Evolutionary conservation across 495 filamentous ascomycete species (phyloP).

Genomic region (Penicillium soppii): DNA sequence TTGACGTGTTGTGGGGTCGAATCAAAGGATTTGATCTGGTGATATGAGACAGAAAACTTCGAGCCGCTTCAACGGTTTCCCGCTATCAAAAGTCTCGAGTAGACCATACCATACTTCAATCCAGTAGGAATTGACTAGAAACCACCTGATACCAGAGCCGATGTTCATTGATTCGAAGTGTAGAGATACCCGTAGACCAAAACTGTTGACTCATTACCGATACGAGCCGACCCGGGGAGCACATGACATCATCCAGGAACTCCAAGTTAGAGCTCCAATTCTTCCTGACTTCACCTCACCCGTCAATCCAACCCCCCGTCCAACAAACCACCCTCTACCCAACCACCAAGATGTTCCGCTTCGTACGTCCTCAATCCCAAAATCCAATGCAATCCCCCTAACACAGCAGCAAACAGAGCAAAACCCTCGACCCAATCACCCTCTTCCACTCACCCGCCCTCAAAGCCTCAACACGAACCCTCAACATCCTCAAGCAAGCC

Average conservation of each 20-base stretch:
- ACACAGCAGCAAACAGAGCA: slow-evolving; percentile 51
- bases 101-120: too few species aligned
- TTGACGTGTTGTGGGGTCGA: too few species aligned
- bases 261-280: neutral
- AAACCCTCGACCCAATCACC: slow-evolving; percentile 86
- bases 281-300: slow-evolving; percentile 1
- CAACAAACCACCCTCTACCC: too few species aligned
- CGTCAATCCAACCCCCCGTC: slow-evolving; percentile 1
- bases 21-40: too few species aligned
- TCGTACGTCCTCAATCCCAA: slow-evolving; percentile 27
- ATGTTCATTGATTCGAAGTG: too few species aligned
- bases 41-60: too few species aligned
- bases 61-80: too few species aligned
- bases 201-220: slow-evolving; percentile 1
- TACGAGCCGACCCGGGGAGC: slow-evolving; percentile 14
- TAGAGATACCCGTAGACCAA: too few species aligned
- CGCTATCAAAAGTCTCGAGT: too few species aligned
- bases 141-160: too few species aligned
- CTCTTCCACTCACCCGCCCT: slow-evolving; percentile 84
- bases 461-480: slow-evolving; percentile 62
- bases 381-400: neutral
- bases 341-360: slow-evolving; percentile 43
- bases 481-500: slow-evolving; percentile 72
- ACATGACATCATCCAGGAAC: slow-evolving; percentile 29
- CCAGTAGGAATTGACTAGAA: too few species aligned